Conservation (phyloP, 352 stramenopile species). For the Pythium rishiriense region DNA sequence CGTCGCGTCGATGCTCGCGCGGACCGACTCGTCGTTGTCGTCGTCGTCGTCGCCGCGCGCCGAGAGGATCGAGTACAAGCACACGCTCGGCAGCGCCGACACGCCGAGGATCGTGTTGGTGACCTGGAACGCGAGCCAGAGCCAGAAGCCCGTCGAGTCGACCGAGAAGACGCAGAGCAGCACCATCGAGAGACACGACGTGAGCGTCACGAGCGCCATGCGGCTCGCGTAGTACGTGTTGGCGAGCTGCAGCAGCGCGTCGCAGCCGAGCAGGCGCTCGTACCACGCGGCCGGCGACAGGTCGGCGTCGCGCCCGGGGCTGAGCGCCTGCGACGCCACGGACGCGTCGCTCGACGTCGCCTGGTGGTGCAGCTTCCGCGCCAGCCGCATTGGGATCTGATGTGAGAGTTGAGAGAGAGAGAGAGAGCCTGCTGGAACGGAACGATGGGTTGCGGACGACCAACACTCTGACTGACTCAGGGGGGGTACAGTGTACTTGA, state of each 20-base stretch:
- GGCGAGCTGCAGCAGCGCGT: conserved; percentile 54
- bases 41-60: not conserved
- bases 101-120: conserved; percentile 62
- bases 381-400: conserved; percentile 4
- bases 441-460: not conserved
- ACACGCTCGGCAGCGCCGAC: conserved; percentile 45
- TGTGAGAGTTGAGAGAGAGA: not conserved
- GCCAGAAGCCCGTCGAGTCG: conserved; percentile 35
- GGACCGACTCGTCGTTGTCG: not conserved
- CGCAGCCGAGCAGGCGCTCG: conserved; percentile 31
- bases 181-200: conserved; percentile 43
- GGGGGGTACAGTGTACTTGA: conserved; percentile 13
- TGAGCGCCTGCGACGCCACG: conserved; percentile 6
- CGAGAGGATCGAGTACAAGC: conserved; percentile 37
- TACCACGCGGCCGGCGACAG: not conserved
- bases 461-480: not conserved
- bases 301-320: not conserved
- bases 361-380: conserved; percentile 24
- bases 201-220: conserved; percentile 46
- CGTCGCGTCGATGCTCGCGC: not conserved
- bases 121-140: conserved; percentile 52
- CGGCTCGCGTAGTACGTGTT: conserved; percentile 77
- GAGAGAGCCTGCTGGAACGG: not conserved
- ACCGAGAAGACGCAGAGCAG: conserved; percentile 40
- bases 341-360: conserved; percentile 16